Base-by-base conservation (phyloP, 2,329 filamentous ascomycete species). In the Fusarium liriodendri region DNA sequence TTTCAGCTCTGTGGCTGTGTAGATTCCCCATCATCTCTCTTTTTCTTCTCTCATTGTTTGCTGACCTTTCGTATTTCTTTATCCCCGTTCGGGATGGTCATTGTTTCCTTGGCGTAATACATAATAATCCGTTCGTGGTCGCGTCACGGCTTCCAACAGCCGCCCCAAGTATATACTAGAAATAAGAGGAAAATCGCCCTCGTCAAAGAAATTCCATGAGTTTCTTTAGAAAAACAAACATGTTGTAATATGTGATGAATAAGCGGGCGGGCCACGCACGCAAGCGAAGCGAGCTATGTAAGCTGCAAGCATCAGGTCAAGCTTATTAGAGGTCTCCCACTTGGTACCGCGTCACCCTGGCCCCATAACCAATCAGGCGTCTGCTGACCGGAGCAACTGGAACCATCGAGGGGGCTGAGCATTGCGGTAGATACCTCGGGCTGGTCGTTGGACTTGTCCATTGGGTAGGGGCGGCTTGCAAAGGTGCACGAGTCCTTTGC, bases 401-500 rank as follows among this genome's bases (percentile, higher is more conserved):
- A 66, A 54, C 69, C 65, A 6, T 69, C 72, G 13, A 66, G 45
- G 25, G 76, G 73, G 57, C 75, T 77, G n/a, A 50, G 58, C 20
- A 66, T 25, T 42, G 55, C 61, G 25, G 62, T 58, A 68, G 52
- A 73, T 70, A 73, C 59, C 42, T 77, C 74, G 50, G 72, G 70
- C 35, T 68, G 67, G 58, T 54, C 54, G 8, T 59, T 45, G 25
- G 69, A 22, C 22, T 57, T 52, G 32, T 62, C 64, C 38, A 64
- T 42, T 60, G 64, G 20, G 57, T 45, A 14, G 59, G 62, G 38
- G 20, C 60, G 55, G n/a, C 38, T 66, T 11, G 77, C 77, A 67
- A 80, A 77, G 22, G 65, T 70, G 45, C 71, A 73, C 4, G 79
- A 78, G 64, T 79, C 79, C 47, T 69, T 73, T 9, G 79, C 80